A percentile compares a stretch with the other conserved stretches of the same genome.
Evolutionary conservation across 2,329 filamentous ascomycete genomes (phyloP).

Genomic region (Colletotrichum orchidophilum): DNA sequence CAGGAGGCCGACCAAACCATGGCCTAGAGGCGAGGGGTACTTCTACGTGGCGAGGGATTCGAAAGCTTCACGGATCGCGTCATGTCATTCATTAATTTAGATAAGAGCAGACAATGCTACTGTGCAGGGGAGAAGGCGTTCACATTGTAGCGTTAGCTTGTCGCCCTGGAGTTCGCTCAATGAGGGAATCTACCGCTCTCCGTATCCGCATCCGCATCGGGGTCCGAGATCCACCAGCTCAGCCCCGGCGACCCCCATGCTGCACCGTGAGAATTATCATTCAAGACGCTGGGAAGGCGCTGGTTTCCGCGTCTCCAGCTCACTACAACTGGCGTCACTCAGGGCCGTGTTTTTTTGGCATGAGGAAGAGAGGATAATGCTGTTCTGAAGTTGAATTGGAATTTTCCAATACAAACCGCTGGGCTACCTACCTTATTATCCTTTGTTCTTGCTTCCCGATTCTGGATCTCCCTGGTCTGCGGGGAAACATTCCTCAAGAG

Average conservation of each 20-base stretch:
- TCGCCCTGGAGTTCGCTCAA: neutral
- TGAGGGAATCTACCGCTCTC: neutral
- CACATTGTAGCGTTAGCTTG: neutral
- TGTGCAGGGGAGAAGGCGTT: neutral
- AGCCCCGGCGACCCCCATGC: neutral
- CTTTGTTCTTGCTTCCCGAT: neutral
- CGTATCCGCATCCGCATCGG: constrained; percentile 30
- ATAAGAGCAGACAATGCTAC: neutral
- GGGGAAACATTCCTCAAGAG: neutral
- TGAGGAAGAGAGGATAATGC: too few species aligned
- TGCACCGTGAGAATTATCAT: too few species aligned
- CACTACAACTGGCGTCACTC: neutral
- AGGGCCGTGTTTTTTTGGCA: neutral
- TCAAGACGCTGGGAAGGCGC: neutral
- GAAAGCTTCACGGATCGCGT: neutral
- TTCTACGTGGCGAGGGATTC: neutral
- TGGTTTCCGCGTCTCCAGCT: neutral
- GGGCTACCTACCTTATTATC: neutral
- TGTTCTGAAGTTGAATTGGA: constrained; percentile 4
- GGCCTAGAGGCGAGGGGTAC: neutral
- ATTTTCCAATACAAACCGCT: neutral
- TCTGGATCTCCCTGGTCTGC: neutral
- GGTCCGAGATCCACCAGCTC: neutral
- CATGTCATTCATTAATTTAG: neutral
- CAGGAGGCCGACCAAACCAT: neutral